Evolutionary conservation across 176 grass and related monocot genomes (phyloP), one percentile per base, ranked within the genome.

Genomic region (Olyra latifolia): DNA sequence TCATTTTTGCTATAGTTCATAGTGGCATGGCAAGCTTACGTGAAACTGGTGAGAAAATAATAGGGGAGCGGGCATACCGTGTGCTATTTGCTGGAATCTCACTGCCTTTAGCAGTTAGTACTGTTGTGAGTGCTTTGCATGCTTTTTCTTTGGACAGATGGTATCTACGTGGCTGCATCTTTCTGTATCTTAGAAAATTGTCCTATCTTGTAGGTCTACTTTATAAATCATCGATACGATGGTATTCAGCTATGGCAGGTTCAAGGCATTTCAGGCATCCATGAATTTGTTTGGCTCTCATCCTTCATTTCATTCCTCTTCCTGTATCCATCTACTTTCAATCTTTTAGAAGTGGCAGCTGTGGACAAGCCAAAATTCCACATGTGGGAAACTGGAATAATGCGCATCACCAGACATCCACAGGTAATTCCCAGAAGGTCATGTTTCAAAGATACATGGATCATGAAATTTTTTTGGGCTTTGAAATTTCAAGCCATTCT

Each of bases 351-450:
- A 91, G 92, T 99, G 12, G 96, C 96, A 44, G 96, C 96, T 4
- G 90, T 99, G 32, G 96, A 99, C 88, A 91, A 95, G 80, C 96
- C 96, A 41, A 99, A 91, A 74, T 71, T 99, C 63, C 96, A 99
- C 23, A 82, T 99, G 58, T 99, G 96, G 96, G 96, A 99, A 85
- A 95, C 92, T 13, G 96, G 96, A 86, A 95, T 99, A 75, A 99
- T 99, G 90, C 87, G 96, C 67, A 95, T 95, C 62, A 99, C 92
- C 10, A 87, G 96, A 77, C 96, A 99, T 82, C 96, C 92, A 24
- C 92, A 99, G 92, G 96, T 98, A 83, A 61, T 14, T 74, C 47
- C 16, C 7, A 9, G 12, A 44, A 80, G 10, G 40, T 43, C 32
- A 12, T 62, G 28, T 41, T 20, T 58, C 67, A 41, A 39, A 79